phyloP scores from a whole-genome alignment of 2,329 filamentous ascomycete genomes.

The Diaporthe longicolla region DNA sequence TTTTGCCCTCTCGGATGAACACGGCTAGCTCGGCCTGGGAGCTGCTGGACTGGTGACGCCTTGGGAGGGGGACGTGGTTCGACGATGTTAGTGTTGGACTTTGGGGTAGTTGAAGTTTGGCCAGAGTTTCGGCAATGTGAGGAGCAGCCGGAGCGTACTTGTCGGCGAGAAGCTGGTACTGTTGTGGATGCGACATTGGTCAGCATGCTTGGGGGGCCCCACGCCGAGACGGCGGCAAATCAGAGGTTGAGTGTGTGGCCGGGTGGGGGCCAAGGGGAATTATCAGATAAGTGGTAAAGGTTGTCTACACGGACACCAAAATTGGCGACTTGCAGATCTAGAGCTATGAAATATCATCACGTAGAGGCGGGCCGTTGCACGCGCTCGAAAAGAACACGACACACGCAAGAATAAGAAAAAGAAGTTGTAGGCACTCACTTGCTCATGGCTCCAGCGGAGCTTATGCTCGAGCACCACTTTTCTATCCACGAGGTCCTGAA shows the following conservation, averaged over 20 bases:
- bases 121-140: conserved; percentile 76
- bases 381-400: background rate
- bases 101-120: conserved; percentile 76
- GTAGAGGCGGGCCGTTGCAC: background rate
- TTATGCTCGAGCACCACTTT: conserved; percentile 78
- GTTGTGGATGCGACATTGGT: conserved; percentile 38
- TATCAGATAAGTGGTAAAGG: conserved; percentile 44
- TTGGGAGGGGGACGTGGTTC: conserved; percentile 68
- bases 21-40: conserved; percentile 72
- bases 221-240: conserved; percentile 30
- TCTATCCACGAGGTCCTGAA: conserved; percentile 73
- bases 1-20: conserved; percentile 75
- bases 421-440: conserved; percentile 62
- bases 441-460: conserved; percentile 75
- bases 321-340: conserved; percentile 47
- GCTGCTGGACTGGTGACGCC: conserved; percentile 59
- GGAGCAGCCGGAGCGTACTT: conserved; percentile 76
- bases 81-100: conserved; percentile 64
- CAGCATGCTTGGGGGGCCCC: conserved; percentile 27
- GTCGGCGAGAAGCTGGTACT: conserved; percentile 77
- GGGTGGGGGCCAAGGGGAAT: conserved; percentile 20
- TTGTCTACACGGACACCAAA: conserved; percentile 42
- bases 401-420: conserved; percentile 3
- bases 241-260: conserved; percentile 1
- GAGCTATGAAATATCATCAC: conserved; percentile 58